phyloP scores from a whole-genome alignment of 176 grass and related monocot species.

The Thalia dealbata region DNA sequence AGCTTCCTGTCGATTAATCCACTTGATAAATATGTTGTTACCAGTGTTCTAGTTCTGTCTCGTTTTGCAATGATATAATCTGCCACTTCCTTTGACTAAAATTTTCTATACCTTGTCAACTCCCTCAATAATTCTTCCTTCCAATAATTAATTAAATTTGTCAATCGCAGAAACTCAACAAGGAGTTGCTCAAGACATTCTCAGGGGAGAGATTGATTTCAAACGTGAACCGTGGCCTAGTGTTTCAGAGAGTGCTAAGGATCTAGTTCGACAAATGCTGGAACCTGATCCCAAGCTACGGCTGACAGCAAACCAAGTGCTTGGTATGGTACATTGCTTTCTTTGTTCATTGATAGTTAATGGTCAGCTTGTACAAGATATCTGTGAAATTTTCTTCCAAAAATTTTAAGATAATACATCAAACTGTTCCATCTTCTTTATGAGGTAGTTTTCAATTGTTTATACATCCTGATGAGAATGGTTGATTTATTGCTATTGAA shows the following conservation, averaged over 20 bases:
- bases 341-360: background rate
- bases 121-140: constrained; percentile 10
- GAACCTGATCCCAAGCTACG: constrained; percentile 86
- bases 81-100: background rate
- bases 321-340: constrained; percentile 42
- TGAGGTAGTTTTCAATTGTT: background rate
- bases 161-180: constrained; percentile 80
- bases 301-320: constrained; percentile 85
- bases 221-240: constrained; percentile 91
- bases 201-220: constrained; percentile 87
- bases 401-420: background rate
- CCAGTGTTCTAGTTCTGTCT: background rate
- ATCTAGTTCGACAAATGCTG: constrained; percentile 77
- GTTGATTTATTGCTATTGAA: background rate
- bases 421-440: background rate
- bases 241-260: constrained; percentile 95
- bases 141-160: background rate
- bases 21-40: background rate
- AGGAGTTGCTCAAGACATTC: constrained; percentile 89
- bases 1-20: background rate
- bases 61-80: background rate
- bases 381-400: background rate
- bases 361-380: background rate
- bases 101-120: background rate
- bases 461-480: background rate